A percentile compares a stretch with the other conserved stretches of the same genome.
phyloP scores from a whole-genome alignment of 2,329 filamentous ascomycete species.

The Paradendryphiella salina region DNA sequence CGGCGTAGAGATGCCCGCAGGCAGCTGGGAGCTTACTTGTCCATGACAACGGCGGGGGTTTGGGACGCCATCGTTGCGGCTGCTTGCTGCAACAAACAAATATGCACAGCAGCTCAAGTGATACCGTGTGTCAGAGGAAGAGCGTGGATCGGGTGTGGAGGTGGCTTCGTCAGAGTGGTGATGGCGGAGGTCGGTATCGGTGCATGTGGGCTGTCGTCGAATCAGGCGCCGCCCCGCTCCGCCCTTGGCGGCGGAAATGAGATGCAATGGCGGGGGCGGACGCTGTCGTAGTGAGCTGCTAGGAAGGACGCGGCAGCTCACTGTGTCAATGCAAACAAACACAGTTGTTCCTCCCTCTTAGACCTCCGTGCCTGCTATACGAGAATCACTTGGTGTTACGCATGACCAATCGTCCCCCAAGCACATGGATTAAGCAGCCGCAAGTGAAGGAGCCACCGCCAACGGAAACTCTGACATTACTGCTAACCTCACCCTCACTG shows the following conservation, averaged over 20 bases:
- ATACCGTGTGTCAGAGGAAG: conserved; percentile 22
- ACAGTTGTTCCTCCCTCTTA: conserved; percentile 16
- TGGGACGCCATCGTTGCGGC: conserved; percentile 80
- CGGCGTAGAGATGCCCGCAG: conserved; percentile 33
- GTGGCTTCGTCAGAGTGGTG: conserved; percentile 40
- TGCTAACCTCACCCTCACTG: conserved; percentile 20
- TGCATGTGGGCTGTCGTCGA: conserved; percentile 32
- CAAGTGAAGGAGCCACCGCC: conserved; percentile 32
- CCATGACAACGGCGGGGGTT: conserved; percentile 99
- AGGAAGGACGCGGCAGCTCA: not conserved
- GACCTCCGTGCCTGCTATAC: conserved; percentile 8
- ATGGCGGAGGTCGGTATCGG: conserved; percentile 35
- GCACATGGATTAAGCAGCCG: conserved; percentile 13
- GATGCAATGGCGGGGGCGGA: conserved; percentile 21
- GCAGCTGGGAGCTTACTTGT: conserved; percentile 78
- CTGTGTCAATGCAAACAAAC: not conserved
- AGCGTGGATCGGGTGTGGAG: conserved; percentile 28
- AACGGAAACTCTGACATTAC: conserved; percentile 24
- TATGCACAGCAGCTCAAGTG: conserved; percentile 28
- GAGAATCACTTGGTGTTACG: not conserved
- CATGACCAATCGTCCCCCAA: not conserved
- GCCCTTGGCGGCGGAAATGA: conserved; percentile 30
- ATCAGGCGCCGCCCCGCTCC: conserved; percentile 36
- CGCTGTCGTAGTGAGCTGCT: not conserved
- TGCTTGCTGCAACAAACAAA: conserved; percentile 20